Percentiles rank a stretch among this genome's conserved stretches.
phyloP scores from a whole-genome alignment of 2,329 filamentous ascomycete genomes.

The Tolypocladium tundrense region DNA sequence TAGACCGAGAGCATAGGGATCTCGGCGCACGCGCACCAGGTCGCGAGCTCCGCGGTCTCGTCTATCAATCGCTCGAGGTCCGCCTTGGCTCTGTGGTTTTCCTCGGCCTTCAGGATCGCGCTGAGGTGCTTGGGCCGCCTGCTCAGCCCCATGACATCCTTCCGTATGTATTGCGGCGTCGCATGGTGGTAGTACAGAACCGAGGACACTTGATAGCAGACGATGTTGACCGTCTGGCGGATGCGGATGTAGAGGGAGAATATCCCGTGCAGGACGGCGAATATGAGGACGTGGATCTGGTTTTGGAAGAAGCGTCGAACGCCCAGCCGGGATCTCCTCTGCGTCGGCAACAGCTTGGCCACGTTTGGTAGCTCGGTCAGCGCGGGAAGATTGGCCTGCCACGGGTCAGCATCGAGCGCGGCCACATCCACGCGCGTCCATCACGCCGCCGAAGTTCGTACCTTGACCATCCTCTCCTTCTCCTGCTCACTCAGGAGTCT shows the following conservation, averaged over 20 bases:
- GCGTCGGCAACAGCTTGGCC: conserved; percentile 13
- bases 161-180: conserved; percentile 82
- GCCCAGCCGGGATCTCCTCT: conserved; percentile 36
- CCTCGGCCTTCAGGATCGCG: conserved; percentile 68
- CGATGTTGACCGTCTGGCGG: conserved; percentile 67
- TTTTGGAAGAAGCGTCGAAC: conserved; percentile 50
- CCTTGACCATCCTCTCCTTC: conserved; percentile 25
- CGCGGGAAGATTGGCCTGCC: conserved; percentile 25
- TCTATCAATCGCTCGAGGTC: conserved; percentile 78
- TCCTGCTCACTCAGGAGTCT: conserved; percentile 24
- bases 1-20: conserved; percentile 86
- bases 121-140: conserved; percentile 79
- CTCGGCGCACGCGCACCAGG: conserved; percentile 85
- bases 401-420: conserved; percentile 6
- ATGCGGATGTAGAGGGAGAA: conserved; percentile 84
- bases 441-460: conserved; percentile 7
- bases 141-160: conserved; percentile 67
- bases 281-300: conserved; percentile 57
- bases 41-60: conserved; percentile 82
- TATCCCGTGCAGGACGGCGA: conserved; percentile 62
- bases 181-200: conserved; percentile 92
- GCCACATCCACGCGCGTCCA: not conserved
- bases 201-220: conserved; percentile 67
- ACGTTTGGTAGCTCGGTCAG: conserved; percentile 21
- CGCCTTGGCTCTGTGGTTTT: conserved; percentile 57